Evolutionary conservation across 164 flowering plant genomes (phyloP), one percentile per base, ranked within the genome.

Genomic region (Vitis amurensis): DNA sequence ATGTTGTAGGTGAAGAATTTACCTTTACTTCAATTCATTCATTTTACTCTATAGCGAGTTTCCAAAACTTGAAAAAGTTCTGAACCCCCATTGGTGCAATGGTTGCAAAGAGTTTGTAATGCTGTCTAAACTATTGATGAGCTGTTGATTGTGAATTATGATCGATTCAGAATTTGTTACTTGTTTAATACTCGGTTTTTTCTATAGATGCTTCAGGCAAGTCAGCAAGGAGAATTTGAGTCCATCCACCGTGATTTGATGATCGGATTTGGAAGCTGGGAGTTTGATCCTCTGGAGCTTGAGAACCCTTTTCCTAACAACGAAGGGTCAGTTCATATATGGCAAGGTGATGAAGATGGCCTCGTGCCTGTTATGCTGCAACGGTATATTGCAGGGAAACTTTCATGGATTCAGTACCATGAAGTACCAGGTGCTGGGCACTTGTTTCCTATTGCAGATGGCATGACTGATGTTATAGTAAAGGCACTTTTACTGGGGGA

Each of bases 331-430:
- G 89, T 88, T 58, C 87, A 87, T 73, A 44, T 88, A 17, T 88
- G 91, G 93, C 88, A 85, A 3, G 92, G 92, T 0, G 85, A 77
- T 63, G 89, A 88, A 14, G 92, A 88, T 53, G 3, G 30, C 48
- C 73, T 88, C 9, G 82, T 81, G 55, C 91, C 91, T 5, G 80
- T 70, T 7, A 49, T 49, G n/a, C 70, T 82, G 59, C 90, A 88
- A 63, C 83, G 89, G 12, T 78, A 79, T 71, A 82, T 88, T 49
- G 81, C 78, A 10, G 23, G 75, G 19, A 65, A 61, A 55, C 85
- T 84, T 49, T 81, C 89, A n/a, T 88, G 92, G 92, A 84, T 88
- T 67, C 76, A 77, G 13, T 88, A 88, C 68, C 90, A 88, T 70
- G 92, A 88, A 71, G 0, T 88, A 13, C 61, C 78, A 4, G 88